These are phyloP conservation scores for Dianthus caryophyllus DNA, from an alignment of 148 eudicot genomes.

Conservation along the genomic window DNA sequence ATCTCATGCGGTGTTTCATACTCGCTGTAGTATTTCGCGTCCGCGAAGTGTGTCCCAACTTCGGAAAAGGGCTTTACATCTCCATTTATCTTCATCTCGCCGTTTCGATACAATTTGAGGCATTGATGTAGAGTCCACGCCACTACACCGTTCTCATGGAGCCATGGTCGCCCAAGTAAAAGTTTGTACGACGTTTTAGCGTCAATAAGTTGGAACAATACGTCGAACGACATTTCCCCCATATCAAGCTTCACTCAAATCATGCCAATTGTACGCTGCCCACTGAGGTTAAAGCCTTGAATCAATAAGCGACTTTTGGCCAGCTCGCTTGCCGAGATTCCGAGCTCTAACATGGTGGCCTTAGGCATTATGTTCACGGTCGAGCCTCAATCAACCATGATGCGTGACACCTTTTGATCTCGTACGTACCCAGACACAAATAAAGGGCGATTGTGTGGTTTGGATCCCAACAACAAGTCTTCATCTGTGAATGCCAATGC, in stretches of 20 bases:
- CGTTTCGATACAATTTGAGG: not conserved
- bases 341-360: not conserved
- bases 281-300: too few species aligned
- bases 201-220: not conserved
- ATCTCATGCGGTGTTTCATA: not conserved
- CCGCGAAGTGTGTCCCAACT: not conserved
- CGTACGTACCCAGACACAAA: too few species aligned
- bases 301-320: too few species aligned
- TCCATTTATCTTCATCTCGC: not conserved
- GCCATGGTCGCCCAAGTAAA: not conserved
- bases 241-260: not conserved
- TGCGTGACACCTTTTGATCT: too few species aligned
- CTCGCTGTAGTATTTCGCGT: not conserved
- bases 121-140: constrained; percentile 12
- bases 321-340: too few species aligned
- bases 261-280: not conserved
- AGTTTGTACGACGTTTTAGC: not conserved
- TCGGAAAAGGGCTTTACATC: too few species aligned
- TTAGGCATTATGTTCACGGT: not conserved
- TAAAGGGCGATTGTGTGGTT: too few species aligned
- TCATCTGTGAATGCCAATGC: too few species aligned
- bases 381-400: not conserved
- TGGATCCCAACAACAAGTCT: too few species aligned
- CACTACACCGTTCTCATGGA: constrained; percentile 6
- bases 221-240: not conserved